These are phyloP conservation scores for Kwoniella bestiolae DNA, from an alignment of 768 basidiomycete species.

Conservation along the genomic window DNA sequence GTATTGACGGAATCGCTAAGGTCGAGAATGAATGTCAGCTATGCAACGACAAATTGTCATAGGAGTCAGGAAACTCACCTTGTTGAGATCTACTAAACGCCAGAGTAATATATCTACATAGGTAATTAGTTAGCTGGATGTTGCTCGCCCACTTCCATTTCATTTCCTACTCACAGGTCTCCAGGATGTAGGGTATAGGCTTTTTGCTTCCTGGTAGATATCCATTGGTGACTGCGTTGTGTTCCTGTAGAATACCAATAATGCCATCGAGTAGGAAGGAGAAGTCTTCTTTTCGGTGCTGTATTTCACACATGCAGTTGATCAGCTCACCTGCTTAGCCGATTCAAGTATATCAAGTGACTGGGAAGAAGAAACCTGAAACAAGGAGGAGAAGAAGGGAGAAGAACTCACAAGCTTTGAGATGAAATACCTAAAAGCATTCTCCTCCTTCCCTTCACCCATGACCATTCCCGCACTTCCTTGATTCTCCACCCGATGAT, in stretches of 20 bases:
- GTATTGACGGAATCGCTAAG: slow-evolving; percentile 84
- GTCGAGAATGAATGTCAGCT: neutral
- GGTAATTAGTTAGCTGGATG: too few species aligned
- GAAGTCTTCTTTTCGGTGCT: slow-evolving; percentile 92
- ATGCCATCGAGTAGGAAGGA: slow-evolving; percentile 79
- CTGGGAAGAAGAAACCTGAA: slow-evolving; percentile 1
- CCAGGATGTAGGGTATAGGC: slow-evolving; percentile 78
- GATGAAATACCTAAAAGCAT: slow-evolving; percentile 89
- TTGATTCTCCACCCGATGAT: slow-evolving; percentile 46
- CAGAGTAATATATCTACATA: slow-evolving; percentile 67
- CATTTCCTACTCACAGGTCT: slow-evolving; percentile 71
- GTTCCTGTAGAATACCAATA: slow-evolving; percentile 62
- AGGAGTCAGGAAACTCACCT: slow-evolving; percentile 62
- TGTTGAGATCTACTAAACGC: slow-evolving; percentile 92
- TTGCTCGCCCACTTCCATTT: too few species aligned
- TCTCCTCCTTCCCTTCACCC: slow-evolving; percentile 59
- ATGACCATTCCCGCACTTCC: slow-evolving; percentile 10
- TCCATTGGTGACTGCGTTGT: slow-evolving; percentile 73
- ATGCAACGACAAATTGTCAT: neutral
- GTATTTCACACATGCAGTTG: neutral
- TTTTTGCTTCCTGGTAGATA: slow-evolving; percentile 83
- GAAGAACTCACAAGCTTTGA: slow-evolving; percentile 73
- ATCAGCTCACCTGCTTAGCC: slow-evolving; percentile 14
- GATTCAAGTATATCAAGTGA: slow-evolving; percentile 8
- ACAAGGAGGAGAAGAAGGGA: neutral